These are phyloP conservation scores for Pseudocercospora macadamiae DNA, from an alignment of 2,329 filamentous ascomycete genomes.

Conservation along the genomic window DNA sequence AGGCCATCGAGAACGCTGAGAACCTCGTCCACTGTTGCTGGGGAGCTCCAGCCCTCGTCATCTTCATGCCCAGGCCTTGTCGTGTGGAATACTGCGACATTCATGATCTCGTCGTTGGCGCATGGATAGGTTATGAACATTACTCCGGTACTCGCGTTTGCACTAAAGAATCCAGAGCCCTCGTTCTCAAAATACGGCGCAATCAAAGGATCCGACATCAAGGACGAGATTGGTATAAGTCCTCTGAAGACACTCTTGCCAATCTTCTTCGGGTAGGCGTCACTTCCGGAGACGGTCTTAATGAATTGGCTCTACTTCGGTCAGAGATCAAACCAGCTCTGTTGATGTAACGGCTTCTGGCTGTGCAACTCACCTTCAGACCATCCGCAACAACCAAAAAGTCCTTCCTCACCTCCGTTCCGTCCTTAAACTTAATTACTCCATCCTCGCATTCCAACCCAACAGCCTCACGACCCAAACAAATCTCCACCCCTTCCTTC, in stretches of 20 bases:
- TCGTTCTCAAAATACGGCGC: constrained; percentile 15
- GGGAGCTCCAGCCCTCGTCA: constrained; percentile 23
- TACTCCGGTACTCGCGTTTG: constrained; percentile 1
- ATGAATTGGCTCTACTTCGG: constrained; percentile 13
- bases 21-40: constrained; percentile 16
- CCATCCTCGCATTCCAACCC: constrained; percentile 23
- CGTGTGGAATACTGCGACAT: constrained; percentile 21
- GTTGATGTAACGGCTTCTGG: background rate
- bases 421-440: constrained; percentile 18
- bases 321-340: background rate
- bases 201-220: constrained; percentile 15
- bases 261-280: constrained; percentile 7
- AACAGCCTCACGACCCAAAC: constrained; percentile 20
- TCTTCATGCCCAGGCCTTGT: constrained; percentile 18
- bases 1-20: constrained; percentile 12
- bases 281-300: constrained; percentile 5
- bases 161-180: constrained; percentile 15
- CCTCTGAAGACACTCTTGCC: constrained; percentile 22
- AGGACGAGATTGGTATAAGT: constrained; percentile 14
- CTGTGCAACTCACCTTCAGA: constrained; percentile 11
- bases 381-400: constrained; percentile 31
- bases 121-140: constrained; percentile 22
- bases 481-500: constrained; percentile 14
- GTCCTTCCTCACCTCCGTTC: constrained; percentile 17
- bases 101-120: constrained; percentile 20